These are phyloP conservation scores for Stenogyne calaminthoides DNA, from an alignment of 305 asterid species.

Conservation along the genomic window DNA sequence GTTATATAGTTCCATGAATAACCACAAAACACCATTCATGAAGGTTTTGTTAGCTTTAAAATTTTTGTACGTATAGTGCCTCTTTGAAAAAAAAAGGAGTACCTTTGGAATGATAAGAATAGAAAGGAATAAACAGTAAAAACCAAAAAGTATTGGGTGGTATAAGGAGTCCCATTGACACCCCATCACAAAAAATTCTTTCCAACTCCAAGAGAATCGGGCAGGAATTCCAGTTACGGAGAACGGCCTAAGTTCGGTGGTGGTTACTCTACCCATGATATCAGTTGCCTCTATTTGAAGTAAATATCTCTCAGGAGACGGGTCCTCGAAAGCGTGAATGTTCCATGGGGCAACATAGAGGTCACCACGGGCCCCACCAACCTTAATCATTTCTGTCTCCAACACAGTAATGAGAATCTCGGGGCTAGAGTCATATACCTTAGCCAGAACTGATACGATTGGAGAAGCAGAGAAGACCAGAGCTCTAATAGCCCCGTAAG, in stretches of 20 bases:
- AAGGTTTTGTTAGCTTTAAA: slow-evolving; percentile 53
- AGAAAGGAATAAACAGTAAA: slow-evolving; percentile 47
- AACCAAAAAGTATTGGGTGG: slow-evolving; percentile 64
- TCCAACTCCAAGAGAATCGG: slow-evolving; percentile 68
- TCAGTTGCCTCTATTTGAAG: slow-evolving; percentile 83
- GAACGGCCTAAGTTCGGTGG: slow-evolving; percentile 77
- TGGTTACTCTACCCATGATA: slow-evolving; percentile 51
- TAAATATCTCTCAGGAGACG: slow-evolving; percentile 71
- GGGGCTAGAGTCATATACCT: slow-evolving; percentile 71
- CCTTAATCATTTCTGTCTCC: slow-evolving; percentile 67
- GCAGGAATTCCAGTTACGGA: slow-evolving; percentile 67
- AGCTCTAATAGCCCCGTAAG: slow-evolving; percentile 56
- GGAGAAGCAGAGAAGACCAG: slow-evolving; percentile 79
- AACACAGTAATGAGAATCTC: slow-evolving; percentile 56
- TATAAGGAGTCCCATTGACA: slow-evolving; percentile 89
- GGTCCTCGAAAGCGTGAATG: slow-evolving; percentile 77
- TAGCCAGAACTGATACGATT: slow-evolving; percentile 68
- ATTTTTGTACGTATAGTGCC: slow-evolving; percentile 52
- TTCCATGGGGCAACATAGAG: slow-evolving; percentile 80
- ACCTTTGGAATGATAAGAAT: slow-evolving; percentile 65
- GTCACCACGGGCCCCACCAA: slow-evolving; percentile 55
- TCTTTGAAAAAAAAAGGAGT: slow-evolving; percentile 44
- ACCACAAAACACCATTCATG: slow-evolving; percentile 53
- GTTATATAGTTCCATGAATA: slow-evolving; percentile 50
- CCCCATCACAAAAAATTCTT: slow-evolving; percentile 90